Conservation (phyloP, 2,329 filamentous ascomycete genomes). For the Alternaria conjuncta region DNA sequence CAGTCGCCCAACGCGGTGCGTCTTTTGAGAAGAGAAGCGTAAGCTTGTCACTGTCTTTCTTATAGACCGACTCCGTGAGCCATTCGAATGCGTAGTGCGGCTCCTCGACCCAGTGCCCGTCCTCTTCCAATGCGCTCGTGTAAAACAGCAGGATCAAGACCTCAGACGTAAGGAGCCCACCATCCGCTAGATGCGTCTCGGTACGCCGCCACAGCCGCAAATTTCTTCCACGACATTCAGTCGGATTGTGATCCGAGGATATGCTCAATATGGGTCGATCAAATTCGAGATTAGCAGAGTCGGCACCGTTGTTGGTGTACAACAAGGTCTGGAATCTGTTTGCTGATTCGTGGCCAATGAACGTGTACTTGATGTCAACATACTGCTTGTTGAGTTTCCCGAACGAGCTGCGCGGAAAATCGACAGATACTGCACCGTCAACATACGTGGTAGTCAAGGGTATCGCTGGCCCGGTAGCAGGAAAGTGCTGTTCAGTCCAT, state of each 20-base stretch:
- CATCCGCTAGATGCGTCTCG: conserved; percentile 24
- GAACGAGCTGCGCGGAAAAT: conserved; percentile 37
- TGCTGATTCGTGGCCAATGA: conserved; percentile 19
- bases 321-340: conserved; percentile 38
- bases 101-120: conserved; percentile 44
- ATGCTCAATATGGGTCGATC: conserved; percentile 33
- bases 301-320: conserved; percentile 42
- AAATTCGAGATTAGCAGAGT: conserved; percentile 34
- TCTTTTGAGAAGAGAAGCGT: conserved; percentile 39
- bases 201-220: conserved; percentile 35
- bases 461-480: conserved; percentile 38
- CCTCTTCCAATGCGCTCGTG: conserved; percentile 36
- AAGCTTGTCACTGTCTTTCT: conserved; percentile 31
- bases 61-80: conserved; percentile 32
- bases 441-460: conserved; percentile 36
- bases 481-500: conserved; percentile 40
- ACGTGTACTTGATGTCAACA: conserved; percentile 40
- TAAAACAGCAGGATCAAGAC: conserved; percentile 39
- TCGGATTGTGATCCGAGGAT: conserved; percentile 34
- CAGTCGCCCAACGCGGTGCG: conserved; percentile 29
- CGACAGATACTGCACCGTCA: conserved; percentile 38
- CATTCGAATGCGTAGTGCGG: conserved; percentile 42
- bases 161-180: conserved; percentile 21
- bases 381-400: conserved; percentile 35
- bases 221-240: conserved; percentile 41